A percentile compares a stretch with the other conserved stretches of the same genome.
phyloP scores from a whole-genome alignment of 768 basidiomycete genomes.

The Boletus subcaerulescens region DNA sequence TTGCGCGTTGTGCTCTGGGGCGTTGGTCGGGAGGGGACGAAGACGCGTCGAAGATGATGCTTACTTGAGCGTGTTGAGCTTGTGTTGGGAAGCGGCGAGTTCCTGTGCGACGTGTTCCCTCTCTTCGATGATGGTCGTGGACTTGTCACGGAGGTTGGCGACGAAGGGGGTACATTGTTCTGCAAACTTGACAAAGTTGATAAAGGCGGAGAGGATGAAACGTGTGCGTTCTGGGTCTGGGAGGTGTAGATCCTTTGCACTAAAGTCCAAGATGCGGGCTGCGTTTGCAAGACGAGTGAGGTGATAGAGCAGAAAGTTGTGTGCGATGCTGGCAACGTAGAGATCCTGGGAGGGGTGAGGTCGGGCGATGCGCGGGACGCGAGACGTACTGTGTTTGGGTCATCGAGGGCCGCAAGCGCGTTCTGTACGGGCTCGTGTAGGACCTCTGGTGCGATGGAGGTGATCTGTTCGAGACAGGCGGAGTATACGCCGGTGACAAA shows the following conservation, averaged over 20 bases:
- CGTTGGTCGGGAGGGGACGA: background rate
- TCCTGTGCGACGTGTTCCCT: constrained; percentile 55
- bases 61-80: constrained; percentile 57
- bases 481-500: constrained; percentile 70
- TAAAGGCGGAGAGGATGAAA: constrained; percentile 77
- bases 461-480: constrained; percentile 71
- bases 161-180: constrained; percentile 68
- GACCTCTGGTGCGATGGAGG: constrained; percentile 54
- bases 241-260: constrained; percentile 63
- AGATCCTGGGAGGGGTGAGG: constrained; percentile 50
- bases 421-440: constrained; percentile 59
- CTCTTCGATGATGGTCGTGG: constrained; percentile 54
- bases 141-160: constrained; percentile 57
- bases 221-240: constrained; percentile 77
- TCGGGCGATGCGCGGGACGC: too few species aligned
- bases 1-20: constrained; percentile 55
- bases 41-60: constrained; percentile 11
- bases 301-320: constrained; percentile 67
- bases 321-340: constrained; percentile 54
- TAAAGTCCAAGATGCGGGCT: constrained; percentile 75
- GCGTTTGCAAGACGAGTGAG: constrained; percentile 72
- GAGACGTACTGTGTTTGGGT: constrained; percentile 51
- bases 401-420: constrained; percentile 48
- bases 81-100: constrained; percentile 46
- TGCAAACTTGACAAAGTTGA: constrained; percentile 91